Base-by-base conservation (phyloP, 1,284 basidiomycete species). In the Vanrija pseudolonga region DNA sequence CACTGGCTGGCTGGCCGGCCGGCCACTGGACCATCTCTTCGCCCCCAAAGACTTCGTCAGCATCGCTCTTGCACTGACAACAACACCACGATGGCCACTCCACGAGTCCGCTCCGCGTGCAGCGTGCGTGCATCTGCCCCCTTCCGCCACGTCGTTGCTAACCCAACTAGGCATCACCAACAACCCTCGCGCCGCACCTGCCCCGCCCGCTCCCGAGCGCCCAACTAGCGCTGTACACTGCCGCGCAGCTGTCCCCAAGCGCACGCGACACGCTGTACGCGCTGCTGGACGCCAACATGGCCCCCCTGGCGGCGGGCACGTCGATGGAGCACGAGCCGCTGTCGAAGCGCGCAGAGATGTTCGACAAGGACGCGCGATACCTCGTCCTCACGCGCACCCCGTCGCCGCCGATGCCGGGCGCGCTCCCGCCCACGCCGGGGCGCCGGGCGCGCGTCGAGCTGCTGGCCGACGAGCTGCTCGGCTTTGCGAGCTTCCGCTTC, bases 401-500 rank as follows among this genome's bases (percentile, higher is more conserved):
- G n/a, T 22, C 17, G 3, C 15, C 18, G n/a, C 32, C 19, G 9
- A 61, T 66, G 62, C 62, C 59, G 2, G 58, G 60, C 14, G 52
- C 57, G 3, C 26, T 64, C 41, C 59, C 55, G n/a, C 20, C 36
- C 8, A 17, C n/a, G n/a, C n/a, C 37, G 19, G 19, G n/a, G 26
- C 40, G 18, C 43, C 15, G 20, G 6, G 18, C 32, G 26, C 37
- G 18, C 15, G 45, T 61, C 24, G 56, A 62, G 20, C 45, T 59
- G 23, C 38, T 38, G 4, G 36, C 24, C 3, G 61, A 63, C 0
- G 59, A 63, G 6, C 28, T 74, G 32, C 32, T 73, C 11, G 74
- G 69, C 17, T 76, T 67, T 49, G 65, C 61, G n/a, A 65, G 65
- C 36, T 75, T 74, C 50, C 61, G 73, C n/a, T 76, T 75, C 48